Percentiles rank a stretch among this genome's conserved stretches.
Evolutionary conservation across 2,329 filamentous ascomycete genomes (phyloP).

Genomic region (Diaporthe velutina): DNA sequence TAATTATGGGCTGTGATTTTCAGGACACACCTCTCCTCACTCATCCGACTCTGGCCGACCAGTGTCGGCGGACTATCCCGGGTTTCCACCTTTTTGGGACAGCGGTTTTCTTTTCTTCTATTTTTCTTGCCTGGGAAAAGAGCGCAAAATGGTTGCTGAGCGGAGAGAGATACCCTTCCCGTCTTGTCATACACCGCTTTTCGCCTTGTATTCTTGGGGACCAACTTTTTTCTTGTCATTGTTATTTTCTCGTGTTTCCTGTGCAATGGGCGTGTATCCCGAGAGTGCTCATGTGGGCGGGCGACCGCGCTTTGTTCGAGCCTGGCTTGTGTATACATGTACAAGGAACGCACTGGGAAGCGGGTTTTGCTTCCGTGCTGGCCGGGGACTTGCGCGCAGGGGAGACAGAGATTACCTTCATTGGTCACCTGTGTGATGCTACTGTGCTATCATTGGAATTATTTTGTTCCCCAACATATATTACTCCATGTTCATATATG

Average conservation of each 20-base stretch:
- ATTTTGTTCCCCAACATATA: conserved; percentile 1
- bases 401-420: conserved; percentile 6
- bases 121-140: conserved; percentile 1
- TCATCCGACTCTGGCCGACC: background rate
- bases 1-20: conserved; percentile 14
- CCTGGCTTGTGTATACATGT: conserved; percentile 25
- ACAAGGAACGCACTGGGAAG: conserved; percentile 14
- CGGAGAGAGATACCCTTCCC: conserved; percentile 35
- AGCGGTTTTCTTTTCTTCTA: background rate
- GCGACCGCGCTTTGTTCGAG: background rate
- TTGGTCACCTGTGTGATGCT: background rate
- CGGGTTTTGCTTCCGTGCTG: conserved; percentile 4
- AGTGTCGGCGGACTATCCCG: background rate
- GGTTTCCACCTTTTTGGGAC: background rate
- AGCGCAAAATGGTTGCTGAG: conserved; percentile 28
- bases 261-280: conserved; percentile 8
- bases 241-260: conserved; percentile 4
- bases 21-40: conserved; percentile 7
- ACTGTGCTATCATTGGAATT: conserved; percentile 1
- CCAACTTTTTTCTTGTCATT: background rate
- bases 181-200: conserved; percentile 9
- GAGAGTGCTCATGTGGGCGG: conserved; percentile 15
- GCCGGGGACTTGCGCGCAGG: conserved; percentile 14
- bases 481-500: background rate
- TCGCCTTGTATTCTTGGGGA: conserved; percentile 15